Conservation (phyloP, 1,284 basidiomycete genomes). For the Pseudozyma hubeiensis region DNA sequence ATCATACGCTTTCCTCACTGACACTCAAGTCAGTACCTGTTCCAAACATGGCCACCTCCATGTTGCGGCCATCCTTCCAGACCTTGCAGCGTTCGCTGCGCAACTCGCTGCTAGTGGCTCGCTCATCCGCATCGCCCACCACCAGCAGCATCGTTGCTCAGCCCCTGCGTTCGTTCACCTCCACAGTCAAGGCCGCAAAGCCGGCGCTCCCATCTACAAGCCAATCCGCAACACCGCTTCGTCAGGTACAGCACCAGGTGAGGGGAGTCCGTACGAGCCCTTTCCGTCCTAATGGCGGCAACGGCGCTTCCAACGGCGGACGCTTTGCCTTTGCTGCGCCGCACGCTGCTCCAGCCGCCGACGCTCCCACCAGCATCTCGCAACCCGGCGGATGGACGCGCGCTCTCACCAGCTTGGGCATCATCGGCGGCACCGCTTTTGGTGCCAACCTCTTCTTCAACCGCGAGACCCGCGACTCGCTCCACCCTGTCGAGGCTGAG, state of each 20-base stretch:
- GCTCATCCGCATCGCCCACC: constrained; percentile 37
- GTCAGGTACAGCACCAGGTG: constrained; percentile 41
- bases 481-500: constrained; percentile 48
- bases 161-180: constrained; percentile 32
- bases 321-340: constrained; percentile 50
- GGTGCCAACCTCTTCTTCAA: constrained; percentile 67
- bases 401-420: constrained; percentile 58
- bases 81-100: constrained; percentile 40
- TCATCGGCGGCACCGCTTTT: constrained; percentile 64
- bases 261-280: constrained; percentile 46
- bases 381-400: constrained; percentile 62
- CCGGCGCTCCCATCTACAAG: constrained; percentile 10
- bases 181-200: constrained; percentile 12
- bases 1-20: no score
- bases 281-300: constrained; percentile 40
- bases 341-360: constrained; percentile 51
- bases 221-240: constrained; percentile 14
- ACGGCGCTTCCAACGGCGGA: constrained; percentile 14
- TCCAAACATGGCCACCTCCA: constrained; percentile 2
- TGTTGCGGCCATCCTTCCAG: constrained; percentile 53
- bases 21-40: not conserved
- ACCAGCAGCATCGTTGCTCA: constrained; percentile 27
- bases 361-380: constrained; percentile 55
- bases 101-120: constrained; percentile 47
- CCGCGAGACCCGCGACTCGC: constrained; percentile 60